Evolutionary conservation across 345 rosid genomes (phyloP).

Genomic region (Arabis hirsuta): DNA sequence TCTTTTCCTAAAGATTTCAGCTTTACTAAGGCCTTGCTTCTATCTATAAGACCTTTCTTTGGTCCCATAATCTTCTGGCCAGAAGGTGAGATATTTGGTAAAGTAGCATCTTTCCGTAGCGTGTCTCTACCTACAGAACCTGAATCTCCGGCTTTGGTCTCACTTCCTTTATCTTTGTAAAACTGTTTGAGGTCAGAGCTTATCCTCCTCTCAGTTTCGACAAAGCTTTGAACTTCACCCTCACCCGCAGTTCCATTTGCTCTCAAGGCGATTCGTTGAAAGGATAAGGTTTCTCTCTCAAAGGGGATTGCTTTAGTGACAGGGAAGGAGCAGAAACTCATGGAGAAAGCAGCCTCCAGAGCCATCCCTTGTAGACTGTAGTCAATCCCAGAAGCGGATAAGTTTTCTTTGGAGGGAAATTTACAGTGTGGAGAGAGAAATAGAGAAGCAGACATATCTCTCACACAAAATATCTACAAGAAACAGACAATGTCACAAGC

Average conservation of each 20-base stretch:
- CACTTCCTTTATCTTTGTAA: too few species aligned
- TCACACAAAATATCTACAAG: slow-evolving; percentile 25
- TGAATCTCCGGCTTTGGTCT: neutral
- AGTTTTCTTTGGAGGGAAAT: slow-evolving; percentile 36
- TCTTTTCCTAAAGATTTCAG: slow-evolving; percentile 38
- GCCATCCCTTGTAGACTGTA: slow-evolving; percentile 28
- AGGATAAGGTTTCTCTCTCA: slow-evolving; percentile 30
- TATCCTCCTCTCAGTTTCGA: neutral
- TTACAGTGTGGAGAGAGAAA: slow-evolving; percentile 28
- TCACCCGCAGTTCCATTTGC: slow-evolving; percentile 17
- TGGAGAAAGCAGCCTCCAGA: slow-evolving; percentile 34
- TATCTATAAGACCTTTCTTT: slow-evolving; percentile 25
- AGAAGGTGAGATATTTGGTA: slow-evolving; percentile 18
- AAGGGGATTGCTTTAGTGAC: slow-evolving; percentile 15
- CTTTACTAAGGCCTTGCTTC: slow-evolving; percentile 38
- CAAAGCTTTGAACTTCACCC: slow-evolving; percentile 29
- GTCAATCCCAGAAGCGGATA: slow-evolving; percentile 29
- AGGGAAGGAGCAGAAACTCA: slow-evolving; percentile 39
- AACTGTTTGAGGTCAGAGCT: neutral
- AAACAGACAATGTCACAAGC: slow-evolving; percentile 37
- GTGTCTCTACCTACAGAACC: slow-evolving; percentile 1
- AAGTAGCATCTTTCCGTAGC: neutral
- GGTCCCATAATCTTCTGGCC: slow-evolving; percentile 5
- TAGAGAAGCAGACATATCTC: slow-evolving; percentile 5
- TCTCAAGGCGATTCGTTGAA: slow-evolving; percentile 2